Conservation (phyloP, 345 rosid species). For the Barbarea vulgaris region DNA sequence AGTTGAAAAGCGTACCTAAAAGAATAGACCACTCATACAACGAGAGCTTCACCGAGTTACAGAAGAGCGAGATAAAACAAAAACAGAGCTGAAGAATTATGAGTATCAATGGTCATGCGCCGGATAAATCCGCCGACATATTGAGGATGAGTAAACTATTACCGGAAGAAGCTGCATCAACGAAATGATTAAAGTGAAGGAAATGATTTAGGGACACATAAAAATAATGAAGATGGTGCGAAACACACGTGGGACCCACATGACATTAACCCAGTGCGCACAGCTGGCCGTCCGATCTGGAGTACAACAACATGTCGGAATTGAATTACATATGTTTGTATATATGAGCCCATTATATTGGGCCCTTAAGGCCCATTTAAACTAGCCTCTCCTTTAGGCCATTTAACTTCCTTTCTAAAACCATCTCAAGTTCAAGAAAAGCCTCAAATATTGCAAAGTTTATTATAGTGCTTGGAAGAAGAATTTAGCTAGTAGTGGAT, state of each 20-base stretch:
- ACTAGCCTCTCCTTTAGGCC: not conserved
- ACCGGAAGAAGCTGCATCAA: slow-evolving; percentile 27
- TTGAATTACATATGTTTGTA: not conserved
- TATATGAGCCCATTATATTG: not conserved
- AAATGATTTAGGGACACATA: not conserved
- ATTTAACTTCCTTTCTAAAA: not conserved
- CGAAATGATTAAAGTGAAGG: not conserved
- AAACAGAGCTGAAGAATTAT: slow-evolving; percentile 5
- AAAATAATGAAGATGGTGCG: slow-evolving; percentile 22
- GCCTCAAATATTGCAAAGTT: not conserved
- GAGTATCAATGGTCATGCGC: slow-evolving; percentile 18
- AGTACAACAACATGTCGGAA: slow-evolving; percentile 24
- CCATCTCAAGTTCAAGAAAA: not conserved
- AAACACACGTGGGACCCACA: slow-evolving; percentile 30
- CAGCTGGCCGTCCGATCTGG: slow-evolving; percentile 38
- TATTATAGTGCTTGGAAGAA: not conserved
- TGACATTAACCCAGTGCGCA: slow-evolving; percentile 33
- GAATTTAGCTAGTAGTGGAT: not conserved
- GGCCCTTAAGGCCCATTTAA: not conserved
- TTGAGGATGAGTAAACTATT: slow-evolving; percentile 15
- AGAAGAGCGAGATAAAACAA: not conserved
- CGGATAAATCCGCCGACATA: slow-evolving; percentile 35
- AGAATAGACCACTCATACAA: slow-evolving; percentile 9
- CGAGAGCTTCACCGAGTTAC: not conserved
- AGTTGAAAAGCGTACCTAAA: slow-evolving; percentile 23